These are phyloP conservation scores for Amorphotheca resinae DNA, from an alignment of 495 filamentous ascomycete species.

Conservation along the genomic window DNA sequence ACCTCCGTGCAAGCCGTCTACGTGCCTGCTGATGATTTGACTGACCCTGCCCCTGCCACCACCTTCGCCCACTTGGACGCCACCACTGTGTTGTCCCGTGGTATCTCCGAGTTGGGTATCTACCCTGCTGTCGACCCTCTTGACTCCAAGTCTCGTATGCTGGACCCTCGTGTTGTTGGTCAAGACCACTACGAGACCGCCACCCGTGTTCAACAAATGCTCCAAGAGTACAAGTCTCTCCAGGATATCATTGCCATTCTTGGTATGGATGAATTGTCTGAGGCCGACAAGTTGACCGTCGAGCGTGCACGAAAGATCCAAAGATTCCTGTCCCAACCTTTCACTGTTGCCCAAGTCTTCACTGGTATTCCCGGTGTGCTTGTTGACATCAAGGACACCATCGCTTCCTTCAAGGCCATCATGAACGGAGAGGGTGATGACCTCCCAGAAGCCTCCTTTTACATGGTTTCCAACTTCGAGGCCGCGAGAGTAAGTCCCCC, in stretches of 20 bases:
- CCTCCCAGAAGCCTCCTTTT: slow-evolving; percentile 74
- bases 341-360: slow-evolving; percentile 98
- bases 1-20: slow-evolving; percentile 99
- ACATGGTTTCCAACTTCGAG: slow-evolving; percentile 75
- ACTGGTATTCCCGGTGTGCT: slow-evolving; percentile 66
- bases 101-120: slow-evolving; percentile 99
- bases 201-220: slow-evolving; percentile 91
- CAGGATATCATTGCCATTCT: slow-evolving; percentile 99
- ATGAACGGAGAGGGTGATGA: slow-evolving; percentile 86
- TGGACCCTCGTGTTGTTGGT: slow-evolving; percentile 96
- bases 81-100: slow-evolving; percentile 99
- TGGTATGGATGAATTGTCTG: slow-evolving; percentile 99
- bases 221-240: slow-evolving; percentile 99
- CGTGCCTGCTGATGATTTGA: slow-evolving; percentile 99
- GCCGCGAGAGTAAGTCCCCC: slow-evolving; percentile 44
- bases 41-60: slow-evolving; percentile 97
- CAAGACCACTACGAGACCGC: slow-evolving; percentile 95
- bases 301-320: slow-evolving; percentile 99
- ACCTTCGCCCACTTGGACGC: slow-evolving; percentile 99
- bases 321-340: slow-evolving; percentile 98
- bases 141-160: slow-evolving; percentile 98
- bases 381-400: slow-evolving; percentile 97
- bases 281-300: slow-evolving; percentile 98
- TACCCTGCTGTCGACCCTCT: slow-evolving; percentile 99
- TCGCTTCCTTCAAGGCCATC: slow-evolving; percentile 93